Evolutionary conservation across 768 basidiomycete species (phyloP).

Genomic region (Agrocybe pediades): DNA sequence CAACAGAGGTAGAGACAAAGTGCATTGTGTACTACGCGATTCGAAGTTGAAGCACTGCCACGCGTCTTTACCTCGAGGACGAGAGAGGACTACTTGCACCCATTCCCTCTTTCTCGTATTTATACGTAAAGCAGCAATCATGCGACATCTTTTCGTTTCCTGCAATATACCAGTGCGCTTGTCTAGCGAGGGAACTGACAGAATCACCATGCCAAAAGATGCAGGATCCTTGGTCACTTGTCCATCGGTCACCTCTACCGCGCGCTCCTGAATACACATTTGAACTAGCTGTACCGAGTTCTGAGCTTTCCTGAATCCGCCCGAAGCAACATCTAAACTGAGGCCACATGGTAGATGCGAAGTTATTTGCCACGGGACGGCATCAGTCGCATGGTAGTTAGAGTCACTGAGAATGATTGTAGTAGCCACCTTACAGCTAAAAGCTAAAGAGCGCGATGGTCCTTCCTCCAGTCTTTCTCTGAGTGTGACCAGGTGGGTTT

Average conservation of each 20-base stretch:
- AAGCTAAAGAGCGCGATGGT: too few species aligned
- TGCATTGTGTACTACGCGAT: background rate
- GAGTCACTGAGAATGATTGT: background rate
- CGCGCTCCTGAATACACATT: background rate
- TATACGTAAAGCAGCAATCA: background rate
- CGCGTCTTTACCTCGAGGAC: background rate
- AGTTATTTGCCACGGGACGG: background rate
- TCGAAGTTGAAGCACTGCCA: background rate
- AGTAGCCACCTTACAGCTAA: too few species aligned
- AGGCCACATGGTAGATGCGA: background rate
- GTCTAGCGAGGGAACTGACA: background rate
- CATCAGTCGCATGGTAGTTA: background rate
- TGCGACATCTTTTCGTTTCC: background rate
- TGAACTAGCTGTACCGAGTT: background rate
- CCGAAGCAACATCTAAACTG: constrained; percentile 2
- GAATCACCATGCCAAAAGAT: background rate
- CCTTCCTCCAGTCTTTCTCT: too few species aligned
- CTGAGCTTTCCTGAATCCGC: background rate
- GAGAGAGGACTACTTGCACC: background rate
- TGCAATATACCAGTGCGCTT: background rate
- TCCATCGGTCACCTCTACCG: too few species aligned
- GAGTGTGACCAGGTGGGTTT: too few species aligned
- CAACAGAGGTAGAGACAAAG: constrained; percentile 3
- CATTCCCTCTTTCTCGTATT: background rate
- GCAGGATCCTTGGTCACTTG: background rate